These are phyloP conservation scores for Gliomastix tumulicola DNA, from an alignment of 2,329 filamentous ascomycete species.

Conservation along the genomic window DNA sequence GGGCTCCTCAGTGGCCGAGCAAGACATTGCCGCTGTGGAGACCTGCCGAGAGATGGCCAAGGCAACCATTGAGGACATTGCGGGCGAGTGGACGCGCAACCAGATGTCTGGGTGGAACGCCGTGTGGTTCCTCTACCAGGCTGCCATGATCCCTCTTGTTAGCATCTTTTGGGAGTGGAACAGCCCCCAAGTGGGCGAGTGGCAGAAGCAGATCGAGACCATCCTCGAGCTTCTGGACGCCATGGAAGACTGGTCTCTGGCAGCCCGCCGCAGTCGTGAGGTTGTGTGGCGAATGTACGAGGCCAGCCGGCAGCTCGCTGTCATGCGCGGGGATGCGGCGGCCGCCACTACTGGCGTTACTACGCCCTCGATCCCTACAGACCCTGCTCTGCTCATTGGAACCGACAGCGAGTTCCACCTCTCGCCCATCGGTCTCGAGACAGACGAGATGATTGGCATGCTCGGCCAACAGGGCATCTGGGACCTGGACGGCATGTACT, in stretches of 20 bases:
- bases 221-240: slow-evolving; percentile 54
- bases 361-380: neutral
- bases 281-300: slow-evolving; percentile 60
- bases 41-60: slow-evolving; percentile 64
- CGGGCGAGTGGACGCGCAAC: slow-evolving; percentile 61
- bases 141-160: slow-evolving; percentile 71
- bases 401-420: slow-evolving; percentile 36
- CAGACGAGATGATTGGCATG: slow-evolving; percentile 44
- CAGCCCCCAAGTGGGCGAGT: slow-evolving; percentile 39
- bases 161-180: slow-evolving; percentile 64
- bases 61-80: slow-evolving; percentile 66
- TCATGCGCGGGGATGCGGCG: slow-evolving; percentile 13
- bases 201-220: slow-evolving; percentile 51
- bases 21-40: slow-evolving; percentile 62
- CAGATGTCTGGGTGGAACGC: slow-evolving; percentile 77
- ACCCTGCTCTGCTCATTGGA: slow-evolving; percentile 20
- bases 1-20: slow-evolving; percentile 41
- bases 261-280: slow-evolving; percentile 54
- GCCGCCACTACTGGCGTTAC: neutral
- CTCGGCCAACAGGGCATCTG: slow-evolving; percentile 47
- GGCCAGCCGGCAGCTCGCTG: slow-evolving; percentile 30
- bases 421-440: slow-evolving; percentile 43
- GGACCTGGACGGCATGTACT: slow-evolving; percentile 51
- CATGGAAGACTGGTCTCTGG: slow-evolving; percentile 59
- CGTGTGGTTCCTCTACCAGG: slow-evolving; percentile 77